Evolutionary conservation across 108 stramenopile genomes (phyloP), one percentile per base, ranked within the genome.

Genomic region (Craspedostauros australis): DNA sequence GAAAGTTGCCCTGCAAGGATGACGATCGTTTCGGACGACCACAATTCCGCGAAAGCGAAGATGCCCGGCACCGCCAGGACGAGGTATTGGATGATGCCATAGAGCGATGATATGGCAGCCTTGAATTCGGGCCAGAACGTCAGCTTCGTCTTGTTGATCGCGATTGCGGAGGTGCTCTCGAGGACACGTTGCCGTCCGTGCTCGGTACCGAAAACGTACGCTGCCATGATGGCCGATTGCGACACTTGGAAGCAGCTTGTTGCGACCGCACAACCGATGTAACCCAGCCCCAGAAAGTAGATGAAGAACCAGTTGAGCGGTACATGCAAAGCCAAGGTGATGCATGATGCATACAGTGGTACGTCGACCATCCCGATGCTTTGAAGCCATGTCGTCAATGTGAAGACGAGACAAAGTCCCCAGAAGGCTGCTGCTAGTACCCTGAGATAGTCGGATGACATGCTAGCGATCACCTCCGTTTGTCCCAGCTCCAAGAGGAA

Each of bases 51-150:
- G 28, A 85, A 80, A 8, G 64, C 54, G 6, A 86, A 40, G 3
- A 86, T 64, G 15, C 84, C 84, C n/a, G 84, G 84, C 8, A 86
- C n/a, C 0, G 79, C 84, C 7, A 86, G 46, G 3, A 24, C 45
- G 3, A 80, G 38, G 55, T 86, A 86, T 43, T 79, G 64, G 12
- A 37, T 15, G 28, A 65, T 51, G 14, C 77, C 78, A 15, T 14
- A 21, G 0, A 68, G 12, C 2, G 61, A 72, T 12, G 39, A 25
- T 0, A 54, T 26, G 2, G 78, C 77, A 0, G 58, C 29, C 0
- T 14, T 37, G 0, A 62, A 38, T 33, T 75, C 74, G 0, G 39
- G 28, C 47, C 52, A 51, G 38, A 74, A 74, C 12, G 64, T 46
- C 2, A 79, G 39, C 4, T 26, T 27, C 4, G 36, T 64, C 14